Base-by-base conservation (phyloP, 2,329 filamentous ascomycete species). In the Pseudopyrenochaeta lycopersici region DNA sequence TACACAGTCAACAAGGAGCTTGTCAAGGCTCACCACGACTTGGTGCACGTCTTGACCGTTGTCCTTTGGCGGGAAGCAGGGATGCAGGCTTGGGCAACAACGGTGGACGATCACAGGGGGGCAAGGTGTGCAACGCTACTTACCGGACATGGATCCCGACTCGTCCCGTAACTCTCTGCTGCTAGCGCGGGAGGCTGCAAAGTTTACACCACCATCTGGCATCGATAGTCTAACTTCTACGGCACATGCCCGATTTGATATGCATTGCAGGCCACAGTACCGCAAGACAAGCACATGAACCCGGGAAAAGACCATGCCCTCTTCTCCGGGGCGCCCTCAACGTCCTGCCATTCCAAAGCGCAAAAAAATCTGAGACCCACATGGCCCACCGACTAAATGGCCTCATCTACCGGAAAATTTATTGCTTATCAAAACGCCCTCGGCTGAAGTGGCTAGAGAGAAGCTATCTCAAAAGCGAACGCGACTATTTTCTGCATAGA, bases 41-140 rank as follows among this genome's bases (percentile, higher is more conserved):
- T 47, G 30, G 54, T 49, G 42, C 52, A 33, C 49, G 42, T 54
- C 44, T 47, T 60, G 35, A 52, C 58, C 56, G 57, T 64, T 64
- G 62, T 56, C 49, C 51, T 43, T 54, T 54, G 62, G 62, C 67
- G 65, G 66, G 58, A 61, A 65, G 65, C 71, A 72, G 67, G 71
- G 70, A 66, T 74, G 27, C 20, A 47, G 46, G 49, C 49, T 54
- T 61, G 62, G 62, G 55, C 58, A 60, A 54, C 59, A 69, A 66
- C 68, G 62, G 68, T 48, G 47, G 69, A 57, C 65, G 64, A 72
- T 74, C 68, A 64, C 65, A 68, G 60, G 64, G 67, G 36, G 59
- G 58, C 47, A 60, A 62, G 61, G 62, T 56, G 65, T 65, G 61
- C 54, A 54, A 64, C 64, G 61, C 69, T 69, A n/a, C n/a, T n/a